Conservation (phyloP, 345 rosid genomes). For the Clarkia xantiana region DNA sequence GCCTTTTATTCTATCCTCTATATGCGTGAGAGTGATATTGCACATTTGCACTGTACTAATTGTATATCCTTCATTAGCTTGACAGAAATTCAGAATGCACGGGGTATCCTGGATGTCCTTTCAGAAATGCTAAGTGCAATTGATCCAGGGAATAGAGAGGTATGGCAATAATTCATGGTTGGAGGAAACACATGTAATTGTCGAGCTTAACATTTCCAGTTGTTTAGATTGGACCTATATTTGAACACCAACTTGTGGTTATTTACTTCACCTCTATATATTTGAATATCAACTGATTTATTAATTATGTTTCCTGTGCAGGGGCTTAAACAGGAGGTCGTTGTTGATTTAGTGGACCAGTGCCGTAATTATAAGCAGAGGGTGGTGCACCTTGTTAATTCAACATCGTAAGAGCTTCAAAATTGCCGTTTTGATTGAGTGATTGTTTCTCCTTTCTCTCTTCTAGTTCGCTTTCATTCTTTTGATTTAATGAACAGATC, state of each 20-base stretch:
- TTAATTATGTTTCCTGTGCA: slow-evolving; percentile 9
- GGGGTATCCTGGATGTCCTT: slow-evolving; percentile 95
- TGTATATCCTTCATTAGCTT: slow-evolving; percentile 35
- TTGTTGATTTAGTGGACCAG: slow-evolving; percentile 92
- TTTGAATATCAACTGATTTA: background rate
- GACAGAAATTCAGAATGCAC: slow-evolving; percentile 97
- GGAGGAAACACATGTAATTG: background rate
- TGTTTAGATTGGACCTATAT: background rate
- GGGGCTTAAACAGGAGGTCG: slow-evolving; percentile 95
- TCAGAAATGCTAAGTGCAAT: slow-evolving; percentile 95
- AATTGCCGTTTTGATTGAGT: background rate
- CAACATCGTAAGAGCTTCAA: slow-evolving; percentile 57
- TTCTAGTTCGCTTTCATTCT: no score
- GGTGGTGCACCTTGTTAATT: slow-evolving; percentile 96
- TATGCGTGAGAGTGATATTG: no score
- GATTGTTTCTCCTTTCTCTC: no score
- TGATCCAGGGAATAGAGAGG: slow-evolving; percentile 86
- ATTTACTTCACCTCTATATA: no score
- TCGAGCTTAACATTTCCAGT: background rate
- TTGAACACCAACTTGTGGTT: background rate
- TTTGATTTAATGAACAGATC: no score
- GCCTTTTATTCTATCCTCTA: no score
- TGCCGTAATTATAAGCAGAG: slow-evolving; percentile 95
- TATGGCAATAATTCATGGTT: slow-evolving; percentile 12
- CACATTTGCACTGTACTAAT: no score